phyloP scores from a whole-genome alignment of 139 green algal genomes.

The Asterochloris erici region DNA sequence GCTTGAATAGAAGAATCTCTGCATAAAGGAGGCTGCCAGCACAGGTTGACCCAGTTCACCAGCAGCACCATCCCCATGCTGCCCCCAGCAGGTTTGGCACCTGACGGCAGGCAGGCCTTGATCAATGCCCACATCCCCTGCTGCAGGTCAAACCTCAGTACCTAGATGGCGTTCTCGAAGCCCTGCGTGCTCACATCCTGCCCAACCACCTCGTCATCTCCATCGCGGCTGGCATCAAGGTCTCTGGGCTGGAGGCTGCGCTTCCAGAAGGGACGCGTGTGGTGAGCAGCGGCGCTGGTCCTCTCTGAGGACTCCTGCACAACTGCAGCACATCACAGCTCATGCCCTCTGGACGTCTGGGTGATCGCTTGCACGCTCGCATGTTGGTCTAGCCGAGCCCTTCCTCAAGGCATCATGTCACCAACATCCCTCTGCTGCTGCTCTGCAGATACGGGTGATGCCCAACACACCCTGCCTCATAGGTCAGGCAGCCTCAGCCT shows the following conservation, averaged over 20 bases:
- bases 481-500: slow-evolving; percentile 34
- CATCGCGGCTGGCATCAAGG: slow-evolving; percentile 88
- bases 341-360: not conserved
- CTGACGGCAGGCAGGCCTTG: not conserved
- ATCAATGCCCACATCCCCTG: not conserved
- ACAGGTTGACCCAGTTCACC: no score
- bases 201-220: slow-evolving; percentile 70
- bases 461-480: slow-evolving; percentile 97
- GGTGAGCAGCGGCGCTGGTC: not conserved
- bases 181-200: slow-evolving; percentile 25
- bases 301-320: not conserved
- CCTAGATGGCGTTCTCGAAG: slow-evolving; percentile 56
- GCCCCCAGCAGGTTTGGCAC: not conserved
- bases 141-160: slow-evolving; percentile 81
- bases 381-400: no score
- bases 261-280: slow-evolving; percentile 12
- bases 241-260: slow-evolving; percentile 7
- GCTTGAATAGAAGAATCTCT: no score
- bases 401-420: no score
- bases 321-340: not conserved
- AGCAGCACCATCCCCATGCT: not conserved
- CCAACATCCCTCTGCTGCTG: not conserved
- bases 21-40: no score
- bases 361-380: no score
- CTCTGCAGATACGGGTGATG: slow-evolving; percentile 82